Percentiles rank a stretch among this genome's conserved stretches.
These are phyloP conservation scores for Nannochloropsis oceanica DNA, from an alignment of 108 stramenopile genomes.

Conservation along the genomic window DNA sequence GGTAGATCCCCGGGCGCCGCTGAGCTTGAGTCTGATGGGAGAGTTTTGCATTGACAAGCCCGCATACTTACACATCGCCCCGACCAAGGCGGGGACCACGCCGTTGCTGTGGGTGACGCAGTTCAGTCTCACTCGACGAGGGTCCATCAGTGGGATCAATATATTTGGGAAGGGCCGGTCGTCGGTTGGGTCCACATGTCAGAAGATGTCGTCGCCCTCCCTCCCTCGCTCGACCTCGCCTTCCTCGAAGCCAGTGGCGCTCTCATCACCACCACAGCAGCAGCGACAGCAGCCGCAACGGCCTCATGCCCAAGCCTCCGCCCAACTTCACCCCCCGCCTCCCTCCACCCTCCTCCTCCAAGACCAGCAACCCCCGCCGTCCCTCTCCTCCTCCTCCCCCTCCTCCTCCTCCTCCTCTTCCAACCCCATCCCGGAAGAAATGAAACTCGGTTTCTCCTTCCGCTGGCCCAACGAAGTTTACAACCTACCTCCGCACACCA, in stretches of 20 bases:
- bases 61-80: slow-evolving; percentile 16
- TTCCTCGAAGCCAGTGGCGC: neutral
- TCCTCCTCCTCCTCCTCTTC: neutral
- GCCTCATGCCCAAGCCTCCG: neutral
- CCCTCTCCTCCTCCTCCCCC: neutral
- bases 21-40: slow-evolving; percentile 1
- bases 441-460: slow-evolving; percentile 29
- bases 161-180: neutral
- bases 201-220: neutral
- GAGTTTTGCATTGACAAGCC: slow-evolving; percentile 15
- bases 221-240: neutral
- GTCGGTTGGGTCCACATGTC: neutral
- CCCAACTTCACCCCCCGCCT: neutral
- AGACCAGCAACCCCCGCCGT: neutral
- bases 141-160: slow-evolving; percentile 3
- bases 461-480: slow-evolving; percentile 80
- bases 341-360: neutral
- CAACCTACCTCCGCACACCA: slow-evolving; percentile 40
- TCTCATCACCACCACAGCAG: too few species aligned
- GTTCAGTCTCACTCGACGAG: slow-evolving; percentile 16
- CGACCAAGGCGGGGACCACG: neutral
- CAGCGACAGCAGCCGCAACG: neutral
- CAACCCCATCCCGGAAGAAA: neutral
- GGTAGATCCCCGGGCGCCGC: neutral
- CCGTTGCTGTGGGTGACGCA: slow-evolving; percentile 16